phyloP scores from a whole-genome alignment of 202 grass and related monocot species.

The Carex sylvatica region DNA sequence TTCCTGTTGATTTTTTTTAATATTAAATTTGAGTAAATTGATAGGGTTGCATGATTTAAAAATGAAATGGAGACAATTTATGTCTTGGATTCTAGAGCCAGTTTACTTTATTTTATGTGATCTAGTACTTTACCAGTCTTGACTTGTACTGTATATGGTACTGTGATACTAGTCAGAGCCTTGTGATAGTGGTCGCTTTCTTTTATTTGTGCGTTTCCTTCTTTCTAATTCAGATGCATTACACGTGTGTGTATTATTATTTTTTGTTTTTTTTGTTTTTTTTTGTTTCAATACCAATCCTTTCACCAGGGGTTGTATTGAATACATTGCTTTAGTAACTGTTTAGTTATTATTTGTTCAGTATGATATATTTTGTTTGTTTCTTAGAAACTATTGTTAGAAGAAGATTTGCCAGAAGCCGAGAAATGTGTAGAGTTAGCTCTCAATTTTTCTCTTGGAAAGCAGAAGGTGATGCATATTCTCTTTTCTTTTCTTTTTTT shows the following conservation, averaged over 20 bases:
- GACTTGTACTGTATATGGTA: neutral
- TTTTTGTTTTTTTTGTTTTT: too few relatives aligned
- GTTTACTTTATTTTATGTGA: neutral
- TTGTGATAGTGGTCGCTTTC: neutral
- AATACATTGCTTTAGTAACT: neutral
- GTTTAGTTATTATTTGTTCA: conserved; percentile 27
- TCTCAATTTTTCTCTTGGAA: conserved; percentile 64
- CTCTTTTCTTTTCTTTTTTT: conserved; percentile 13
- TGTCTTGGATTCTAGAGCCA: neutral
- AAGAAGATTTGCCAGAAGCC: conserved; percentile 74
- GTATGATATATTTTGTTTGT: conserved; percentile 39
- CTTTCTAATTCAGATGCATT: neutral
- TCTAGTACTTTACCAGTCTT: neutral
- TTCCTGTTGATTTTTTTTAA: neutral
- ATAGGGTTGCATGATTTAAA: neutral
- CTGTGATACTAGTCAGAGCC: neutral
- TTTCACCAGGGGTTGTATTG: neutral
- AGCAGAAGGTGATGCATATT: conserved; percentile 62
- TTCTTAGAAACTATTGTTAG: conserved; percentile 60
- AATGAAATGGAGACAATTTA: neutral
- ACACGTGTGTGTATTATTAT: neutral
- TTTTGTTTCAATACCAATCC: neutral
- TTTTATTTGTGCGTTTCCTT: conserved; percentile 2
- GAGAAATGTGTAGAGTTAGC: conserved; percentile 76
- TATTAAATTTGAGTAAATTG: neutral